phyloP scores from a whole-genome alignment of 345 rosid genomes.

The Brassica cretica region DNA sequence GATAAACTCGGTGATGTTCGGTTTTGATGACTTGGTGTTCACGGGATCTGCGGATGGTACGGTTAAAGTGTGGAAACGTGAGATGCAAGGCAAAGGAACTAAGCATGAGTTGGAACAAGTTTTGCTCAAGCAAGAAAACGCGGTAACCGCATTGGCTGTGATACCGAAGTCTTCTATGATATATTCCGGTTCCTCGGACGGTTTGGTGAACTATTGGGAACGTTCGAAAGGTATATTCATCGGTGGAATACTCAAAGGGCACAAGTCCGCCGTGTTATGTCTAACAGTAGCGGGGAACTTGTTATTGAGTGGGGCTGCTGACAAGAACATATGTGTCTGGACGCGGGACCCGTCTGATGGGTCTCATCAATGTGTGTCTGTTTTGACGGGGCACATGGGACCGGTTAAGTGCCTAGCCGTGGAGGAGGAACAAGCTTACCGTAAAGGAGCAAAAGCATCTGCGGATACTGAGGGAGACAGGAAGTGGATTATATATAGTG shows the following conservation, averaged over 20 bases:
- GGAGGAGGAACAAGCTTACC: constrained; percentile 39
- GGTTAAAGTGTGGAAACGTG: constrained; percentile 65
- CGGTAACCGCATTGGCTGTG: constrained; percentile 75
- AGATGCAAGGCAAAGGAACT: constrained; percentile 54
- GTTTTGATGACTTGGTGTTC: constrained; percentile 53
- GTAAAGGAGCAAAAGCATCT: constrained; percentile 5
- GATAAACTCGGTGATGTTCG: constrained; percentile 53
- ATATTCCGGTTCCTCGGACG: constrained; percentile 74
- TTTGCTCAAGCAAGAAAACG: constrained; percentile 66
- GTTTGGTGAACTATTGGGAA: constrained; percentile 72
- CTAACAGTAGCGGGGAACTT: constrained; percentile 56
- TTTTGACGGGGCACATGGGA: constrained; percentile 74
- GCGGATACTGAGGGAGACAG: constrained; percentile 15
- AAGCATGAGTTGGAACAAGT: constrained; percentile 57
- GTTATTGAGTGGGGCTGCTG: constrained; percentile 85
- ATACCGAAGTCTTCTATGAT: constrained; percentile 43
- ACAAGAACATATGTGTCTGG: constrained; percentile 83
- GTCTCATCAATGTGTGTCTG: constrained; percentile 56
- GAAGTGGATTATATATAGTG: constrained; percentile 70
- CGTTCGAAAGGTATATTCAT: constrained; percentile 47
- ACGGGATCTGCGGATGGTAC: constrained; percentile 79
- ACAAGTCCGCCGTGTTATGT: constrained; percentile 67
- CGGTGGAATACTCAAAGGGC: constrained; percentile 65
- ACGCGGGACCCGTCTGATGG: constrained; percentile 53
- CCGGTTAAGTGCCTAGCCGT: constrained; percentile 85